phyloP scores from a whole-genome alignment of 208 protist genomes.

The Trypanosoma rangeli region DNA sequence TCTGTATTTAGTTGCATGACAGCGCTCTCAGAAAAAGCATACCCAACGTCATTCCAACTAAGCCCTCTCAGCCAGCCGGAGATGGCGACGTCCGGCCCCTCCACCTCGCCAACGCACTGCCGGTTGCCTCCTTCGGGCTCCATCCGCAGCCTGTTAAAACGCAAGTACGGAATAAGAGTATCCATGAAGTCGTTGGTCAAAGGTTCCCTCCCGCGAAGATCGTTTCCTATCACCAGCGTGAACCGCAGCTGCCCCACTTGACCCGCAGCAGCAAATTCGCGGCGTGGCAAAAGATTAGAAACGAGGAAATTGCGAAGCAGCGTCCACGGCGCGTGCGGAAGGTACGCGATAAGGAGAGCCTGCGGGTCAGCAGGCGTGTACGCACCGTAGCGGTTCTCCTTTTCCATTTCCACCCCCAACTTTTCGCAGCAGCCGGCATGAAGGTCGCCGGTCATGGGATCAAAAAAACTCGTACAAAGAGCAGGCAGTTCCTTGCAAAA shows the following conservation, averaged over 20 bases:
- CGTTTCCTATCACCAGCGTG: conserved; percentile 50
- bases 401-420: conserved; percentile 43
- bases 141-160: conserved; percentile 9
- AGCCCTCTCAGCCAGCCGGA: conserved; percentile 12
- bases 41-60: conserved; percentile 22
- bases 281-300: conserved; percentile 31
- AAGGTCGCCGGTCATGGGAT: conserved; percentile 25
- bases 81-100: conserved; percentile 3
- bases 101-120: conserved; percentile 1
- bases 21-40: conserved; percentile 33
- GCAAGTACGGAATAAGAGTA: conserved; percentile 18
- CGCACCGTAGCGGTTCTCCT: conserved; percentile 40
- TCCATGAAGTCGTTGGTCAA: conserved; percentile 12
- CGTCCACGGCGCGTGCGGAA: conserved; percentile 66
- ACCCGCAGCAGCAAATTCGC: not conserved
- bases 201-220: conserved; percentile 27
- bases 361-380: conserved; percentile 27
- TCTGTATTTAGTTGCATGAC: conserved; percentile 30
- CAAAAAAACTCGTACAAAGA: conserved; percentile 31
- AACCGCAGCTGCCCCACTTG: conserved; percentile 20
- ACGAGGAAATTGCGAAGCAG: conserved; percentile 61
- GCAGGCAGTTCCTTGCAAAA: not conserved
- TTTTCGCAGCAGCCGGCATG: conserved; percentile 43
- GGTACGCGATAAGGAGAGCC: conserved; percentile 50
- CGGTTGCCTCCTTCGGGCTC: conserved; percentile 4